These are phyloP conservation scores for Glycine tomentella DNA, from an alignment of 306 rosid species.

Conservation along the genomic window DNA sequence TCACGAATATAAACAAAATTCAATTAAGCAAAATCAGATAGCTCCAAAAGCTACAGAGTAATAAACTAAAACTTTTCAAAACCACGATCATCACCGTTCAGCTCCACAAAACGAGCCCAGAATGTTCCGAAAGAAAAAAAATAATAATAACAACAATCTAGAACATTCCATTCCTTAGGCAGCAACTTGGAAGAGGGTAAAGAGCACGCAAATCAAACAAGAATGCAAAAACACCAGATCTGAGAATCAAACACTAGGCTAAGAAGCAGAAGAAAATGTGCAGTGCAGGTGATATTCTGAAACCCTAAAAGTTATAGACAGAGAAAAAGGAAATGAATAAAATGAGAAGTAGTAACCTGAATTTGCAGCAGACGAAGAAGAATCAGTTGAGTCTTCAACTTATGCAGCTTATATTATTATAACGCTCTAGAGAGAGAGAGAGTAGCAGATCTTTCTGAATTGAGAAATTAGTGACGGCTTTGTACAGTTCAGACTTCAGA, in stretches of 20 bases:
- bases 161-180: constrained; percentile 15
- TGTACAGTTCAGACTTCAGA: constrained; percentile 53
- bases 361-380: constrained; percentile 49
- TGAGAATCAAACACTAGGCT: constrained; percentile 39
- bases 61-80: constrained; percentile 25
- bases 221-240: constrained; percentile 52
- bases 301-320: constrained; percentile 48
- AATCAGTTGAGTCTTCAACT: constrained; percentile 41
- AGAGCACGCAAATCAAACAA: constrained; percentile 30
- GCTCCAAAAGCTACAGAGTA: constrained; percentile 34
- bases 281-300: constrained; percentile 23
- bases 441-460: constrained; percentile 50
- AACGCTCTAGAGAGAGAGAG: constrained; percentile 29
- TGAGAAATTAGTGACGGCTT: constrained; percentile 54
- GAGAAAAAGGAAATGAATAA: background rate
- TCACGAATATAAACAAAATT: constrained; percentile 24
- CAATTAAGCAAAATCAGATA: constrained; percentile 27
- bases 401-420: constrained; percentile 40
- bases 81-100: constrained; percentile 31
- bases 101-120: constrained; percentile 11
- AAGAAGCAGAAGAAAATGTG: constrained; percentile 34
- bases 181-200: constrained; percentile 40
- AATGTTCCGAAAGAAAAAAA: background rate
- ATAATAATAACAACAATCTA: background rate
- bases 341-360: constrained; percentile 58